Conservation (phyloP, 306 rosid genomes). For the Lathyrus sativus region DNA sequence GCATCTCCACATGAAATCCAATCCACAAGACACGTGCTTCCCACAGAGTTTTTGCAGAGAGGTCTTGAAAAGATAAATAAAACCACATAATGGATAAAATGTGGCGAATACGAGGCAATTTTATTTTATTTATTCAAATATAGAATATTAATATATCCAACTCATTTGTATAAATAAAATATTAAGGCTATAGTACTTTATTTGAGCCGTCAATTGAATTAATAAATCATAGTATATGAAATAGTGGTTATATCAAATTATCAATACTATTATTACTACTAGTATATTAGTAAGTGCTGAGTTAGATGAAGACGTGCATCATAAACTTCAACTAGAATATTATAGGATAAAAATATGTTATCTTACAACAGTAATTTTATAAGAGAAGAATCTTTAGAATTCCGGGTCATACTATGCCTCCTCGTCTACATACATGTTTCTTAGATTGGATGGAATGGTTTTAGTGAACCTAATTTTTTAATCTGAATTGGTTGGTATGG, state of each 20-base stretch:
- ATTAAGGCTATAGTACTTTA: not conserved
- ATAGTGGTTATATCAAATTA: not conserved
- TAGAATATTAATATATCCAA: not conserved
- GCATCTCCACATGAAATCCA: slow-evolving; percentile 58
- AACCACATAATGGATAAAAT: slow-evolving; percentile 32
- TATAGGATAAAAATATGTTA: slow-evolving; percentile 39
- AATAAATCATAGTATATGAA: not conserved
- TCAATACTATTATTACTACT: not conserved
- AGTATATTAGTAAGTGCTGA: not conserved
- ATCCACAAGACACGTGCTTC: slow-evolving; percentile 67
- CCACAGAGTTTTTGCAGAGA: slow-evolving; percentile 48
- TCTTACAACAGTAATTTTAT: slow-evolving; percentile 43
- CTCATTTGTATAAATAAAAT: not conserved
- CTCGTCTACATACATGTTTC: slow-evolving; percentile 67
- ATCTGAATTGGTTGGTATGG: not conserved
- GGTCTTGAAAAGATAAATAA: slow-evolving; percentile 24
- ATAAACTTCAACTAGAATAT: slow-evolving; percentile 9
- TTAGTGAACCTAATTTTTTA: slow-evolving; percentile 30
- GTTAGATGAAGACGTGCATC: slow-evolving; percentile 7
- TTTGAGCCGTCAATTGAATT: not conserved
- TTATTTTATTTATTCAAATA: not conserved
- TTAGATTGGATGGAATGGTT: slow-evolving; percentile 47
- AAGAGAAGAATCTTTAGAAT: slow-evolving; percentile 64
- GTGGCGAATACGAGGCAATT: slow-evolving; percentile 31
- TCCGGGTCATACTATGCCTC: slow-evolving; percentile 63